Conservation (phyloP, 805 yeast species). For the Danielozyma ontarioensis region DNA sequence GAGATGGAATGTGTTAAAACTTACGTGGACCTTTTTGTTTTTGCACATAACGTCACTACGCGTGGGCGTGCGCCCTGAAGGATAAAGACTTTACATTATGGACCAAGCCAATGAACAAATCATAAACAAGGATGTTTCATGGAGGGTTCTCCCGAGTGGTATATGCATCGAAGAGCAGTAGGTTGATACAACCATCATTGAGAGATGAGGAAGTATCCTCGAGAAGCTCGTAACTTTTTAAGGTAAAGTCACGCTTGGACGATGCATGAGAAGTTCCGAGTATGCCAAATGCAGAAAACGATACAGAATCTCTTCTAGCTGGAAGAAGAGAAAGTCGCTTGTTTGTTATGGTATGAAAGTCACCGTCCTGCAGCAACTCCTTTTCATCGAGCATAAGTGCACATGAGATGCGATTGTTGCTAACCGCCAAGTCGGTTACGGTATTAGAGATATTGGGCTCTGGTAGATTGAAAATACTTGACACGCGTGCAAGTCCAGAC, state of each 20-base stretch:
- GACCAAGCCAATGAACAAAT: no score
- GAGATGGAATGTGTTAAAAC: no score
- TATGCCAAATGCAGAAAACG: slow-evolving; percentile 11
- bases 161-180: slow-evolving; percentile 38
- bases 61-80: no score
- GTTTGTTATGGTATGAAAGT: slow-evolving; percentile 26
- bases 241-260: slow-evolving; percentile 14
- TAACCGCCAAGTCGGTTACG: slow-evolving; percentile 10
- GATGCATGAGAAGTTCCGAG: slow-evolving; percentile 35
- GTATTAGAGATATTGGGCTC: slow-evolving; percentile 22
- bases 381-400: slow-evolving; percentile 20
- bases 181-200: slow-evolving; percentile 30
- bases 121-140: no score
- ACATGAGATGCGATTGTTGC: slow-evolving; percentile 4
- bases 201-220: slow-evolving; percentile 26
- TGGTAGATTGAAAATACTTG: slow-evolving; percentile 19
- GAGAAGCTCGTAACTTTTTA: slow-evolving; percentile 33
- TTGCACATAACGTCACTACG: no score
- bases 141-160: slow-evolving; percentile 39
- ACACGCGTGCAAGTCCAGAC: neutral
- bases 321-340: slow-evolving; percentile 18
- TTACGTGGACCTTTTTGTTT: no score
- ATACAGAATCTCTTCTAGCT: slow-evolving; percentile 5
- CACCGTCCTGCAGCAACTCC: slow-evolving; percentile 28
- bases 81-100: no score